Conservation (phyloP, 306 rosid genomes). For the Cucurbita maxima region DNA sequence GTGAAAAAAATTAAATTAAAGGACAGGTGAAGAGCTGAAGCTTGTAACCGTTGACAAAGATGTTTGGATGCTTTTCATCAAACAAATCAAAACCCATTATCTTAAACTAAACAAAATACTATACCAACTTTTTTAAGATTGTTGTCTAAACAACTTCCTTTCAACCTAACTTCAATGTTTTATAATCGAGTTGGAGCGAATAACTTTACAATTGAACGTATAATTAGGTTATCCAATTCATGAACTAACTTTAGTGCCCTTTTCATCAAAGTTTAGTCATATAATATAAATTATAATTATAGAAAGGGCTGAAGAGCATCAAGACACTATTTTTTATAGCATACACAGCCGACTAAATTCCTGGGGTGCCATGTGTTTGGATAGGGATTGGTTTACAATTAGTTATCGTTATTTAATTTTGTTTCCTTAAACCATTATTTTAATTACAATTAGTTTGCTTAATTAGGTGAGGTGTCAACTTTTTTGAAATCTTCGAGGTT, state of each 20-base stretch:
- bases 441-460: not conserved
- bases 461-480: not conserved
- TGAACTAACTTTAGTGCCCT: not conserved
- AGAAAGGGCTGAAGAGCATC: not conserved
- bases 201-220: not conserved
- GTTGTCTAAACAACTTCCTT: not conserved
- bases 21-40: not conserved
- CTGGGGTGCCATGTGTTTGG: not conserved
- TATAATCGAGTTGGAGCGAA: not conserved
- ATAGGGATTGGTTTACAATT: not conserved
- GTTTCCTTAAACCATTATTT: not conserved
- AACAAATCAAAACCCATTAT: not conserved
- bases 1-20: not conserved
- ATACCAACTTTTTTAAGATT: not conserved
- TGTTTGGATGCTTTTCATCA: slow-evolving; percentile 1
- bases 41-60: not conserved
- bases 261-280: not conserved
- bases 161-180: not conserved
- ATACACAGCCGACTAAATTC: not conserved
- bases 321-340: not conserved
- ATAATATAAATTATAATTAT: not conserved
- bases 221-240: not conserved
- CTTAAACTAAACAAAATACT: not conserved
- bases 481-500: not conserved
- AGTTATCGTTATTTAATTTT: not conserved